Evolutionary conservation across 2,329 filamentous ascomycete genomes (phyloP), one percentile per base, ranked within the genome.

Genomic region (Monosporascus sp.): DNA sequence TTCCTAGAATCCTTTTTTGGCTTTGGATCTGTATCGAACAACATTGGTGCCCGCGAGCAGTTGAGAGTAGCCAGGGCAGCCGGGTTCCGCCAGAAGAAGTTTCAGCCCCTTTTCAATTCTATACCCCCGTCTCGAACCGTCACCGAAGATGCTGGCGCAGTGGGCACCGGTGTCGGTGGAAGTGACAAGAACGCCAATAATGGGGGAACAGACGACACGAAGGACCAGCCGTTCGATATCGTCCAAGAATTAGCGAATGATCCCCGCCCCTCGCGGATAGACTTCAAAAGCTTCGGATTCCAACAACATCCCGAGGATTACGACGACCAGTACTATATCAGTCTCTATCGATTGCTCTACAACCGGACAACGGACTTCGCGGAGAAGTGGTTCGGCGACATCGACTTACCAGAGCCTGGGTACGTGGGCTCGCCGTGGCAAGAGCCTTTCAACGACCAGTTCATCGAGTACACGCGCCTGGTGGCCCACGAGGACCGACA

Each of bases 401-500:
- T 58, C 40, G 51, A 55, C 37, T 49, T 65, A 55, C 55, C 31
- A 65, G 63, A 62, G 38, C 41, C 20, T 46, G 37, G 20, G 14
- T 48, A 49, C 6, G 24, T 53, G 28, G 55, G 48, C 24, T 59
- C 54, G 14, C 52, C 60, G 14, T 69, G 66, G 66, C 49, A 63
- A n/a, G 55, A 51, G 1, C 54, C 56, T 14, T 46, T 70, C 40
- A 60, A 63, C 20, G 52, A 60, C 15, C 62, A 68, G 49, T 73
- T 75, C 51, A 11, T 66, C n/a, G 52, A 67, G 51, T 74, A 71
- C 53, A 63, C 67, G 1, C 54, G 56, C 26, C 46, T 65, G 7
- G 63, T 71, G 5, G 70, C 69, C 7, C 62, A 66, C 28, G 68
- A 72, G 60, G 73, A 74, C 58, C 56, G 55, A n/a, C 50, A 57